Base-by-base conservation (phyloP, 78 protist species). In the Polysphondylium violaceum region DNA sequence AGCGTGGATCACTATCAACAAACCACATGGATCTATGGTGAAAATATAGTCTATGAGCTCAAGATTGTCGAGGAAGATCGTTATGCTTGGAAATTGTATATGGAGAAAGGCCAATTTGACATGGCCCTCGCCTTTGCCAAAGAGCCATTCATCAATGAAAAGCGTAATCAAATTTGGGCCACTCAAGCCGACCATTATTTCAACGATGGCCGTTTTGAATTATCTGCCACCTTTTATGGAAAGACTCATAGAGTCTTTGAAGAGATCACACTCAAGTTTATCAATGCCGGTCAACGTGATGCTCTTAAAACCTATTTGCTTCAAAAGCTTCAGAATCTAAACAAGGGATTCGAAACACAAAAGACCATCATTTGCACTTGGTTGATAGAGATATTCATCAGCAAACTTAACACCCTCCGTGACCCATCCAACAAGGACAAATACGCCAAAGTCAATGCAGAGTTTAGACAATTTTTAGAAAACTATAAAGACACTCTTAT, bases 311-410 rank as follows among this genome's bases (percentile, higher is more conserved):
- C 69, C 43, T 95, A 86, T 77, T 85, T 95, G 4, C 17, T 64
- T 0, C 74, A 67, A 17, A 95, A 90, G 56, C 87, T 94, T 6
- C 27, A 29, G 14, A 68, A 53, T 41, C 58, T 93, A 11, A 40
- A 31, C 3, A 33, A 53, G 5, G 59, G 59, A 43, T 63, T 36
- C 36, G 73, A 59, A 53, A 95, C 98, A 31, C 99, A 98, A 75
- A 58, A 68, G 60, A 95, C 96, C 0, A 71, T 97, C 51, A 35
- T 97, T 29, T 71, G 88, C 67, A 96, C 98, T 58, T 97, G 98
- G 98, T 67, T 97, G 35, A 50, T 61, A 0, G 98, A 98, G 61
- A 89, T 98, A 7, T 97, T 94, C 59, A 92, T 98, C 50, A 55
- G 75, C 74, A 87, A 92, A 40, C 76, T 95, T 14, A 93, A 95